These are phyloP conservation scores for Sugiyamaella japonica DNA, from an alignment of 1,139 yeast species.

Conservation along the genomic window DNA sequence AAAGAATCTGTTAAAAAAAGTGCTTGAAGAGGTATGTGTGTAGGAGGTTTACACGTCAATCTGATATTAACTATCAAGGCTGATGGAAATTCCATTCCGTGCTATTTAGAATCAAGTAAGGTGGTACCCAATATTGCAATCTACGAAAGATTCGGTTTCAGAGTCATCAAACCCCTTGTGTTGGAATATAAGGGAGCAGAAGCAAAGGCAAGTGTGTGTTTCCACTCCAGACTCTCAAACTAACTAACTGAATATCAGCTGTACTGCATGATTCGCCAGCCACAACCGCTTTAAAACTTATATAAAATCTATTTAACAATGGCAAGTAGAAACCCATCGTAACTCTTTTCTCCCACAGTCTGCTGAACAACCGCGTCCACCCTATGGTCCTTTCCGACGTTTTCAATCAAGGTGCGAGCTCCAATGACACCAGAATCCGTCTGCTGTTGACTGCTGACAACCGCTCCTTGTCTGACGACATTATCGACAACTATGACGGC, in stretches of 20 bases:
- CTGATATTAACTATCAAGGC: slow-evolving; percentile 2
- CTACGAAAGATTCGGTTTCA: slow-evolving; percentile 14
- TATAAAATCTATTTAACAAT: slow-evolving; percentile 12
- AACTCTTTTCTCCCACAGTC: slow-evolving; percentile 24
- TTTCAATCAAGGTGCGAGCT: slow-evolving; percentile 19
- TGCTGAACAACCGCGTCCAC: slow-evolving; percentile 23
- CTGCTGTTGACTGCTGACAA: slow-evolving; percentile 5
- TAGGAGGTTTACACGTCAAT: too few relatives aligned
- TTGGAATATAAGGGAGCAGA: background rate
- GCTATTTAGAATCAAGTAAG: slow-evolving; percentile 13
- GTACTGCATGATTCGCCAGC: slow-evolving; percentile 2
- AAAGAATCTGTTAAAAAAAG: background rate
- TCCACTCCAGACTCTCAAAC: too few relatives aligned
- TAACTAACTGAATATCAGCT: background rate
- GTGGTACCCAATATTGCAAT: slow-evolving; percentile 9
- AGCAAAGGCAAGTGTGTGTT: background rate
- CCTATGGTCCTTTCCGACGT: slow-evolving; percentile 22
- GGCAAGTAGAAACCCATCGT: slow-evolving; percentile 25
- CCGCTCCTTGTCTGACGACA: slow-evolving; percentile 20
- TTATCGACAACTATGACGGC: slow-evolving; percentile 28
- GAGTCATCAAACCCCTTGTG: background rate
- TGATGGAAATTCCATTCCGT: background rate
- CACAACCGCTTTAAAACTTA: background rate
- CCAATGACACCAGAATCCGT: slow-evolving; percentile 14
- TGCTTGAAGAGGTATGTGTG: slow-evolving; percentile 12